phyloP scores from a whole-genome alignment of 352 stramenopile species.

The Phytophthora sojae region DNA sequence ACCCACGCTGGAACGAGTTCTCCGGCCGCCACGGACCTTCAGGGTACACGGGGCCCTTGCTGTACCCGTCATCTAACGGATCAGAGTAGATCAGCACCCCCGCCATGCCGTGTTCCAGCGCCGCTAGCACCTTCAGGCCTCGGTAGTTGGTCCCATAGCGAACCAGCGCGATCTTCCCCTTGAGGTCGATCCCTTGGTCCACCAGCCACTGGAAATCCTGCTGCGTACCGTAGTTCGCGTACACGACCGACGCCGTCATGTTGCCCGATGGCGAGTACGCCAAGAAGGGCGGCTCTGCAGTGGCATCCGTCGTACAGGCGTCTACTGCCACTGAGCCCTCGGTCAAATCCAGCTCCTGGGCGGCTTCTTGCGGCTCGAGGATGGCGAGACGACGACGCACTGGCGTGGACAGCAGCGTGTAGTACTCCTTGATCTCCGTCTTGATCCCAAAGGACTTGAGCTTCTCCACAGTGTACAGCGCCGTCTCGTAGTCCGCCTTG shows the following conservation, averaged over 20 bases:
- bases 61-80: constrained; percentile 83
- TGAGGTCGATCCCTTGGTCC: constrained; percentile 59
- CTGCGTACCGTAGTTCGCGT: constrained; percentile 85
- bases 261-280: constrained; percentile 82
- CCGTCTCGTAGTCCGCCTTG: constrained; percentile 61
- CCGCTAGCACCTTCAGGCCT: constrained; percentile 79
- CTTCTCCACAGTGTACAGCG: constrained; percentile 54
- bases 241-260: constrained; percentile 72
- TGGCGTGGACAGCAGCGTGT: constrained; percentile 74
- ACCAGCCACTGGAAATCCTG: constrained; percentile 81
- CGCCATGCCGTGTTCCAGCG: constrained; percentile 71
- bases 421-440: constrained; percentile 70
- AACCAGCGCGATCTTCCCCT: constrained; percentile 84
- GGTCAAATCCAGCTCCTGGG: constrained; percentile 61
- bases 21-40: constrained; percentile 80
- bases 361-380: constrained; percentile 39
- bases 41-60: constrained; percentile 69
- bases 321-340: constrained; percentile 66
- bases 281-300: constrained; percentile 78
- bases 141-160: constrained; percentile 82
- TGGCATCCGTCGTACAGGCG: constrained; percentile 54
- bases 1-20: constrained; percentile 85
- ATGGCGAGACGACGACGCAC: constrained; percentile 49
- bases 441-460: constrained; percentile 67
- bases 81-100: constrained; percentile 90